Evolutionary conservation across 345 rosid genomes (phyloP).

Genomic region (Populus davidiana): DNA sequence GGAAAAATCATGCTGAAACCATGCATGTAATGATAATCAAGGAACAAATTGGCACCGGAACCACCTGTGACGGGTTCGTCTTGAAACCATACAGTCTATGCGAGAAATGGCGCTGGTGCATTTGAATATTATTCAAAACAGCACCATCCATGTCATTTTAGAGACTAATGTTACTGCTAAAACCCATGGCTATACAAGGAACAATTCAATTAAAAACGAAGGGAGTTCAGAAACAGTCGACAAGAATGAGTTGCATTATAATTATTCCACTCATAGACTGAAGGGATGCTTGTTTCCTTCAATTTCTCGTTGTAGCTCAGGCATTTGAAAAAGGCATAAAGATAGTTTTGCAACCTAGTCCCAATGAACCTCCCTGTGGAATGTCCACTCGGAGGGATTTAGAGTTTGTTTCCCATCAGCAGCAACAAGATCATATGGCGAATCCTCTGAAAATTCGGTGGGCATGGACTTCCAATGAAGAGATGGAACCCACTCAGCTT

Average conservation of each 20-base stretch:
- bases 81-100: too few species aligned
- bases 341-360: conserved; percentile 30
- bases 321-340: neutral
- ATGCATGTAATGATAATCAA: too few species aligned
- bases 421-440: conserved; percentile 69
- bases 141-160: too few species aligned
- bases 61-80: too few species aligned
- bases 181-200: neutral
- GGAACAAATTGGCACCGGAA: too few species aligned
- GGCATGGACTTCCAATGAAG: conserved; percentile 92
- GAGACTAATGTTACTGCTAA: neutral
- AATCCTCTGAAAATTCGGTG: conserved; percentile 75
- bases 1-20: too few species aligned
- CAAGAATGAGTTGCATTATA: neutral
- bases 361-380: conserved; percentile 76
- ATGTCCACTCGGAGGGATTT: conserved; percentile 82
- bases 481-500: conserved; percentile 84
- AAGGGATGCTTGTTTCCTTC: neutral
- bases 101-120: too few species aligned
- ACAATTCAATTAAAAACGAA: neutral
- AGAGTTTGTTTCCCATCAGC: conserved; percentile 71
- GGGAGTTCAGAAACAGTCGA: neutral
- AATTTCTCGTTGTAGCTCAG: neutral
- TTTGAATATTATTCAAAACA: too few species aligned
- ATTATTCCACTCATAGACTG: neutral